Evolutionary conservation across 2,329 filamentous ascomycete species (phyloP), one percentile per base, ranked within the genome.

Genomic region (Stagonosporopsis rhizophila): DNA sequence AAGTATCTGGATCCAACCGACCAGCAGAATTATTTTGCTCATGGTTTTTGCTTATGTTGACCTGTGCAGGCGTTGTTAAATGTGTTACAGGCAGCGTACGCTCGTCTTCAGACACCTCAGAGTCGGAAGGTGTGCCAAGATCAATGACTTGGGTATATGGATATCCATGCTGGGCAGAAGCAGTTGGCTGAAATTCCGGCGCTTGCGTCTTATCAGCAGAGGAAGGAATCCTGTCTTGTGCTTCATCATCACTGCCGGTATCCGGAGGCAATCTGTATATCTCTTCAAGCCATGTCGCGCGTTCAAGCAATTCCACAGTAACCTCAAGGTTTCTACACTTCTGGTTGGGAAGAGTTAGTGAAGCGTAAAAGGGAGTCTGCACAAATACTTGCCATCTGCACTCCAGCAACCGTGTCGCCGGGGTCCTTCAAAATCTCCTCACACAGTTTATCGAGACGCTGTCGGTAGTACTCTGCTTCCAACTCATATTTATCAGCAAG

Each of bases 241-340:
- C 20, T 28, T 56, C 41, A 2, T 61, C 46, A 3, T 56, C 54
- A 15, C 40, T 54, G 27, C 30, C 25, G 11, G 22, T 19, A 2
- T 37, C 41, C 6, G 50, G 35, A 12, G 22, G 23, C 8, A 41
- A 9, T 30, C 23, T 50, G 56, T 70, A 72, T 8, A 72, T 62
- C 2, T 40, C 50, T 3, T 60, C 20, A 44, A 78, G 78, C 80
- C 81, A 86, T 25, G 69, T 66, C 8, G 81, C 71, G 35, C 84
- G 74, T 65, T 88, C 78, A 44, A 84, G 83, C 51, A 89, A 83
- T 32, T 85, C 82, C 0, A 96, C 75, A 3, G 82, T 91, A 4
- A 80, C 77, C 56, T 94, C 87, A 51, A 96, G 77, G 32, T 77
- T 82, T 11, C 77, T 74, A 44, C 87, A 86, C 64, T 86, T 84